A percentile compares a stretch with the other conserved stretches of the same genome.
Conservation (phyloP, 2,329 filamentous ascomycete genomes). For the Neocucurbitaria cava region DNA sequence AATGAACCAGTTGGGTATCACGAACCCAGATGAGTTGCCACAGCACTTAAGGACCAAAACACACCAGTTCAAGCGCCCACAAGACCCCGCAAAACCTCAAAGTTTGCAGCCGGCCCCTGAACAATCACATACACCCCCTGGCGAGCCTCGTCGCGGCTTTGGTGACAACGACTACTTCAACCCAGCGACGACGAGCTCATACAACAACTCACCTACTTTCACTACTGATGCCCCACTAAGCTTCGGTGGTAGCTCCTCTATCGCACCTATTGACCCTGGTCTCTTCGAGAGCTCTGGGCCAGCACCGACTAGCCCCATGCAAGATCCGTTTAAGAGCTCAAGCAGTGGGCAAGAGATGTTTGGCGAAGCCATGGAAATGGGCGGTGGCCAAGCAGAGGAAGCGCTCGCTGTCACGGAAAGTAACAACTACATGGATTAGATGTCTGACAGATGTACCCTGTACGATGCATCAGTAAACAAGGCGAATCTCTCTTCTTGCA, state of each 20-base stretch:
- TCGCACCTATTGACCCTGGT: slow-evolving; percentile 46
- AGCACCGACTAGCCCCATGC: slow-evolving; percentile 42
- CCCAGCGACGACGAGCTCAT: slow-evolving; percentile 30
- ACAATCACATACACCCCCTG: slow-evolving; percentile 46
- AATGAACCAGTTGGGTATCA: slow-evolving; percentile 84
- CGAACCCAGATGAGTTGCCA: slow-evolving; percentile 89
- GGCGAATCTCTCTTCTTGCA: background rate
- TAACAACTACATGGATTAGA: slow-evolving; percentile 43
- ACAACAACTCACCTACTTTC: slow-evolving; percentile 46
- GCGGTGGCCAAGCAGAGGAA: slow-evolving; percentile 47
- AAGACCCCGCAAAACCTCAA: slow-evolving; percentile 46
- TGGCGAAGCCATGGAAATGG: slow-evolving; percentile 44
- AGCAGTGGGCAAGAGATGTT: slow-evolving; percentile 47
- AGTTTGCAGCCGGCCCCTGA: slow-evolving; percentile 46
- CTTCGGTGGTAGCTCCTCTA: slow-evolving; percentile 36
- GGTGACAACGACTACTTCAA: slow-evolving; percentile 45
- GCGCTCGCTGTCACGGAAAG: slow-evolving; percentile 46
- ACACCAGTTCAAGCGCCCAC: slow-evolving; percentile 61
- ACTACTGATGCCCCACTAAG: slow-evolving; percentile 38
- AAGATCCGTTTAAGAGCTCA: slow-evolving; percentile 48
- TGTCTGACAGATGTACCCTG: slow-evolving; percentile 3
- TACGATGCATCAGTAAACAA: background rate
- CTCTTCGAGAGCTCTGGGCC: slow-evolving; percentile 43
- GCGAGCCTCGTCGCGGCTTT: slow-evolving; percentile 41
- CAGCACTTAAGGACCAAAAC: slow-evolving; percentile 78